These are phyloP conservation scores for Austropuccinia psidii DNA, from an alignment of 1,284 basidiomycete genomes.

Conservation along the genomic window DNA sequence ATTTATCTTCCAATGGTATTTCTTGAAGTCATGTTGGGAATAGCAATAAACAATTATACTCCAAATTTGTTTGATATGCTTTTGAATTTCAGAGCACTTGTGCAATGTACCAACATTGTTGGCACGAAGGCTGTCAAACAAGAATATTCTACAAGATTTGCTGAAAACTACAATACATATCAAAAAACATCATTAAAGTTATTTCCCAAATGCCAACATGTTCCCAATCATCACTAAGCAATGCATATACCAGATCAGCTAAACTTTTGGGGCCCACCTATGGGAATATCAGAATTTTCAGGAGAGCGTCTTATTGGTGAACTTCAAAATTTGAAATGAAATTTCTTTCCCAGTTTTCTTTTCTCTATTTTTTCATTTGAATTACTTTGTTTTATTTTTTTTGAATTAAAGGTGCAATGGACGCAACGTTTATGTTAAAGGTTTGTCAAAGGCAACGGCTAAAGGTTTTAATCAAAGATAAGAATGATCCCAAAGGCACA, in stretches of 20 bases:
- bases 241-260: neutral
- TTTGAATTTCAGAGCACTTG: neutral
- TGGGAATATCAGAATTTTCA: too few relatives aligned
- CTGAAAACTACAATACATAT: neutral
- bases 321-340: too few relatives aligned
- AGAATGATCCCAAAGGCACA: too few relatives aligned
- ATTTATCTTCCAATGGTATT: neutral
- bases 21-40: neutral
- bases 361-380: too few relatives aligned
- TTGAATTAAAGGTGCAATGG: too few relatives aligned
- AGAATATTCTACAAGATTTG: neutral
- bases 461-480: too few relatives aligned
- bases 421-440: too few relatives aligned
- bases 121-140: neutral
- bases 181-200: neutral
- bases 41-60: neutral
- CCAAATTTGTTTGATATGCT: neutral
- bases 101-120: neutral
- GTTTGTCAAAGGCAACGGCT: too few relatives aligned
- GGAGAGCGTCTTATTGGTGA: too few relatives aligned
- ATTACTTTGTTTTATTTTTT: too few relatives aligned
- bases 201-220: neutral
- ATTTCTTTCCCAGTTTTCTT: too few relatives aligned
- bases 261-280: neutral
- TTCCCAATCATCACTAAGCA: slow-evolving; percentile 1